These are phyloP conservation scores for Blastocystis sp. DNA, from an alignment of 352 stramenopile genomes.

Conservation along the genomic window DNA sequence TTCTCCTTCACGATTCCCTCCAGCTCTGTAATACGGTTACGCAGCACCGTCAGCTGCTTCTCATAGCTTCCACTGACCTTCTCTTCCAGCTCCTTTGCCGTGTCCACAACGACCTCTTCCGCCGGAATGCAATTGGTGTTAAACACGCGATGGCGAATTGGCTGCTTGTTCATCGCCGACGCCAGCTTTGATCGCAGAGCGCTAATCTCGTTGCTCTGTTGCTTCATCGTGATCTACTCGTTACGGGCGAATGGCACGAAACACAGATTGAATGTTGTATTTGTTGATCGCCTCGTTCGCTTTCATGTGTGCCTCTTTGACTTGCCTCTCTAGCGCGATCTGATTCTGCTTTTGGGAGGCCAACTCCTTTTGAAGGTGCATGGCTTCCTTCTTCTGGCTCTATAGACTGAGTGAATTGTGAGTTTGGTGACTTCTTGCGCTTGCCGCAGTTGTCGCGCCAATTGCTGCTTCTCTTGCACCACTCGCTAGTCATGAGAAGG, in stretches of 20 bases:
- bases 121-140: slow-evolving; percentile 13
- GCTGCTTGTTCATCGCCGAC: not conserved
- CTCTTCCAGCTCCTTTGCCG: slow-evolving; percentile 20
- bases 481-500: not conserved
- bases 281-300: slow-evolving; percentile 43
- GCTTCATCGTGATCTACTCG: slow-evolving; percentile 30
- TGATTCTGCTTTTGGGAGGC: not conserved
- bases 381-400: not conserved
- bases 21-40: slow-evolving; percentile 18
- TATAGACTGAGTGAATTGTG: not conserved
- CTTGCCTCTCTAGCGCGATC: slow-evolving; percentile 18
- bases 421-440: not conserved
- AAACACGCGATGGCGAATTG: slow-evolving; percentile 10
- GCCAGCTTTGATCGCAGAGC: slow-evolving; percentile 2
- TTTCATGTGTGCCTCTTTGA: not conserved
- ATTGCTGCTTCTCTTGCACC: slow-evolving; percentile 32
- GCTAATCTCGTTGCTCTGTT: slow-evolving; percentile 57
- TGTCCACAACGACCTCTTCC: slow-evolving; percentile 21
- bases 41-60: slow-evolving; percentile 1
- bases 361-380: slow-evolving; percentile 6
- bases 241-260: not conserved
- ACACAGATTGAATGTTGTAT: slow-evolving; percentile 53
- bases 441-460: slow-evolving; percentile 8
- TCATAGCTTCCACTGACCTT: slow-evolving; percentile 29
- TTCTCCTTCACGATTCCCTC: slow-evolving; percentile 32